These are phyloP conservation scores for Trametes gibbosa DNA, from an alignment of 768 basidiomycete genomes.

Conservation along the genomic window DNA sequence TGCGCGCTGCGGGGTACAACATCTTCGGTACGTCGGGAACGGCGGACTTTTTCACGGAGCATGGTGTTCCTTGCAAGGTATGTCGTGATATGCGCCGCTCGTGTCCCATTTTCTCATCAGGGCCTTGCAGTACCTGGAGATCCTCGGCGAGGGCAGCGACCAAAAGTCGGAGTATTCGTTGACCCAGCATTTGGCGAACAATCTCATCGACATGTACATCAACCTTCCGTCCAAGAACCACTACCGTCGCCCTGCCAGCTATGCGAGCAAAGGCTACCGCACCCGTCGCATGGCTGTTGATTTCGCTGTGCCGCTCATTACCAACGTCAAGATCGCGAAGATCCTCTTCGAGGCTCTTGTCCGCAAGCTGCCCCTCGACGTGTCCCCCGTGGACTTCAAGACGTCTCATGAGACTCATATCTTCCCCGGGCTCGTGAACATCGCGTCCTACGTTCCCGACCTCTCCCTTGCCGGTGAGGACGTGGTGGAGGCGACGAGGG, in stretches of 20 bases:
- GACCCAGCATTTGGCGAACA: conserved; percentile 94
- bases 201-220: conserved; percentile 99
- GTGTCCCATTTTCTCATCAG: background rate
- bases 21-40: conserved; percentile 98
- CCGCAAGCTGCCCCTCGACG: conserved; percentile 85
- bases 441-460: conserved; percentile 81
- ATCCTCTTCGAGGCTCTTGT: conserved; percentile 91
- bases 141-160: conserved; percentile 71
- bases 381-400: conserved; percentile 90
- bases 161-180: conserved; percentile 98
- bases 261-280: conserved; percentile 94
- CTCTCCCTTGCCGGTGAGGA: conserved; percentile 58
- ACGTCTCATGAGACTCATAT: conserved; percentile 86
- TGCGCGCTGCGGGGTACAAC: conserved; percentile 90
- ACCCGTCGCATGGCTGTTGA: conserved; percentile 99
- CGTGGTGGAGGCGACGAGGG: conserved; percentile 67
- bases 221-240: conserved; percentile 98
- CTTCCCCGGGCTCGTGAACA: conserved; percentile 90
- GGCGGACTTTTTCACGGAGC: conserved; percentile 95
- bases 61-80: conserved; percentile 94
- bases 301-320: conserved; percentile 95
- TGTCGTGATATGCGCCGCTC: background rate
- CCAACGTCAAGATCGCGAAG: conserved; percentile 98
- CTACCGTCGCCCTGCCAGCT: conserved; percentile 95
- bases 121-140: conserved; percentile 74